These are phyloP conservation scores for Lasiodiplodia theobromae DNA, from an alignment of 2,329 filamentous ascomycete species.

Conservation along the genomic window DNA sequence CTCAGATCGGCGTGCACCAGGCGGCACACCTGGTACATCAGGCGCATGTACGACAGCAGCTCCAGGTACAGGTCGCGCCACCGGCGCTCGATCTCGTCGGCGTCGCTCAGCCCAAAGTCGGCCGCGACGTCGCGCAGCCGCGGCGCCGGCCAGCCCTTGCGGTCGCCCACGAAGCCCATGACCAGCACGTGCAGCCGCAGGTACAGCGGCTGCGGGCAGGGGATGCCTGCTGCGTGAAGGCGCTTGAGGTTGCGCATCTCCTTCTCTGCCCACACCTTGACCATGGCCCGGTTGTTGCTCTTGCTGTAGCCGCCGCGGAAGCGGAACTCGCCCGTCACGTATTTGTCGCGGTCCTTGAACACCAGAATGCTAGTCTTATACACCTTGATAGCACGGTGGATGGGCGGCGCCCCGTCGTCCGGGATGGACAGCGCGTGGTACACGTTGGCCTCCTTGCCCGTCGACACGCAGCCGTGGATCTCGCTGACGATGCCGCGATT, in stretches of 20 bases:
- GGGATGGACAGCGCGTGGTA: slow-evolving; percentile 81
- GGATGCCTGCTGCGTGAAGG: slow-evolving; percentile 82
- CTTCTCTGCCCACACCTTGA: slow-evolving; percentile 98
- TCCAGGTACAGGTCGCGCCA: slow-evolving; percentile 85
- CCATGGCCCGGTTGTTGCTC: slow-evolving; percentile 94
- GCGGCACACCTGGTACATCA: slow-evolving; percentile 88
- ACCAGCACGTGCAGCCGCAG: slow-evolving; percentile 94
- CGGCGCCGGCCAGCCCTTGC: slow-evolving; percentile 85
- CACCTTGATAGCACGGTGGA: slow-evolving; percentile 92
- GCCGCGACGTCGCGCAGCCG: slow-evolving; percentile 87
- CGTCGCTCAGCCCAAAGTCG: slow-evolving; percentile 63
- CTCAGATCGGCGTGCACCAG: slow-evolving; percentile 96
- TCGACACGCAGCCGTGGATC: slow-evolving; percentile 93
- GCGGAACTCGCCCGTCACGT: slow-evolving; percentile 91
- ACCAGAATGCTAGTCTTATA: slow-evolving; percentile 98
- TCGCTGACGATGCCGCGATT: slow-evolving; percentile 89
- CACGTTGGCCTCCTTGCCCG: slow-evolving; percentile 97
- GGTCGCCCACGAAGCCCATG: slow-evolving; percentile 91
- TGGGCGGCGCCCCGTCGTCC: slow-evolving; percentile 57
- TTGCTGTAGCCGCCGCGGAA: slow-evolving; percentile 94
- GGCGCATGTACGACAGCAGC: slow-evolving; percentile 85
- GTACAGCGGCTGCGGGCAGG: slow-evolving; percentile 86
- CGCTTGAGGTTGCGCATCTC: slow-evolving; percentile 93
- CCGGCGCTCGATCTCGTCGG: slow-evolving; percentile 64
- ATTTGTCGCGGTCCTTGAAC: slow-evolving; percentile 97